Evolutionary conservation across 2,329 filamentous ascomycete genomes (phyloP).

Genomic region (Gaeumannomyces tritici): DNA sequence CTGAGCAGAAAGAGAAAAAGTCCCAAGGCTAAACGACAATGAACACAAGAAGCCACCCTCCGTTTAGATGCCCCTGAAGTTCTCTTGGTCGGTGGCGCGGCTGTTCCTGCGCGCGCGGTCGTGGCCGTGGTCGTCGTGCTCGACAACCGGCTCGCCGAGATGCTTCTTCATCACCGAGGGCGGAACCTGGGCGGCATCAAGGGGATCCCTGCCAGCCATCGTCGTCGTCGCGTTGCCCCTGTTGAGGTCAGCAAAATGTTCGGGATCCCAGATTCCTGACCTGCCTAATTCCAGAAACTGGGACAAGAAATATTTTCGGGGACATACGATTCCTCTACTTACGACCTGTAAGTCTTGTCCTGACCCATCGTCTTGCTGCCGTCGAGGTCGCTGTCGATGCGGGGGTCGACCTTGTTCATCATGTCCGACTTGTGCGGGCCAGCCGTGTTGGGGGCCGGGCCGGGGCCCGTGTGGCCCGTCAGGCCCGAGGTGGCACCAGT

Average conservation of each 20-base stretch:
- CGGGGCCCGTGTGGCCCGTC: slow-evolving; percentile 4
- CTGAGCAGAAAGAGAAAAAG: background rate
- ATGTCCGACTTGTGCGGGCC: slow-evolving; percentile 30
- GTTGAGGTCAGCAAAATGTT: slow-evolving; percentile 10
- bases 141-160: slow-evolving; percentile 33
- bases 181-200: slow-evolving; percentile 47
- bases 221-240: background rate
- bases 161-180: slow-evolving; percentile 41
- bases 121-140: slow-evolving; percentile 32
- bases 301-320: background rate
- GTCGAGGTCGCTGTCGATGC: slow-evolving; percentile 46
- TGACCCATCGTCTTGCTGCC: slow-evolving; percentile 43
- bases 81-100: slow-evolving; percentile 34
- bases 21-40: background rate
- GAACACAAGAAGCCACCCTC: background rate
- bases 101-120: slow-evolving; percentile 36
- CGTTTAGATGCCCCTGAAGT: slow-evolving; percentile 35
- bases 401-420: slow-evolving; percentile 30
- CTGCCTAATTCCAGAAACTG: background rate
- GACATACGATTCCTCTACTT: slow-evolving; percentile 17
- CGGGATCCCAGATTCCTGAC: too few species aligned
- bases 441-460: slow-evolving; percentile 25
- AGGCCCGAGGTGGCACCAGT: background rate
- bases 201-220: slow-evolving; percentile 30
- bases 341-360: slow-evolving; percentile 39